Conservation (phyloP, 1,284 basidiomycete species). For the Tetrapyrgos nigripes region DNA sequence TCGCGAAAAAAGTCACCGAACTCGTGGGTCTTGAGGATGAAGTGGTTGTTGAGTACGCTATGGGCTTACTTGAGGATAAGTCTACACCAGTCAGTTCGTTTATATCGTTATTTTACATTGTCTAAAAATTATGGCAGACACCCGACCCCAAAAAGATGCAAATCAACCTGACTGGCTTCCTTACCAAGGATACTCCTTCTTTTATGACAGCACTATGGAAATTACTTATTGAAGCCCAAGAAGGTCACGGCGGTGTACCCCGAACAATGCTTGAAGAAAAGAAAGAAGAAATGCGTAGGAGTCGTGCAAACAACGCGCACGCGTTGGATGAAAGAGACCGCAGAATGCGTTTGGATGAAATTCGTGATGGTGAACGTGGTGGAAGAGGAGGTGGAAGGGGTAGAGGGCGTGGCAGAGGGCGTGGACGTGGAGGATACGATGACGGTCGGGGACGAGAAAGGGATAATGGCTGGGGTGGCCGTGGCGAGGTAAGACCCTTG, state of each 20-base stretch:
- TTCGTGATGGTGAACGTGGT: conserved; percentile 60
- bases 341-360: conserved; percentile 70
- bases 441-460: conserved; percentile 45
- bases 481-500: conserved; percentile 31
- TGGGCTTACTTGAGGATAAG: conserved; percentile 90
- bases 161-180: conserved; percentile 91
- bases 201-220: conserved; percentile 94
- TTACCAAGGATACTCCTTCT: conserved; percentile 77
- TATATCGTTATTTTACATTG: not conserved
- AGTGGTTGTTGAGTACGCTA: conserved; percentile 95
- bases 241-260: conserved; percentile 89
- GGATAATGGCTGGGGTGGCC: conserved; percentile 46
- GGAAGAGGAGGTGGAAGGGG: conserved; percentile 54
- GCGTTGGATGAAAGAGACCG: conserved; percentile 77
- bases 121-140: conserved; percentile 49
- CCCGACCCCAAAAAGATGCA: conserved; percentile 97
- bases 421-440: conserved; percentile 51
- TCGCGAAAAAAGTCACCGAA: conserved; percentile 89
- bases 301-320: conserved; percentile 73
- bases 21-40: conserved; percentile 96
- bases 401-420: conserved; percentile 52
- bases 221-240: conserved; percentile 89
- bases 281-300: conserved; percentile 89
- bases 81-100: conserved; percentile 71
- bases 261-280: conserved; percentile 95